A percentile compares a stretch with the other conserved stretches of the same genome.
Conservation (phyloP, 2,329 filamentous ascomycete genomes). For the Westerdykella aurantiaca region DNA sequence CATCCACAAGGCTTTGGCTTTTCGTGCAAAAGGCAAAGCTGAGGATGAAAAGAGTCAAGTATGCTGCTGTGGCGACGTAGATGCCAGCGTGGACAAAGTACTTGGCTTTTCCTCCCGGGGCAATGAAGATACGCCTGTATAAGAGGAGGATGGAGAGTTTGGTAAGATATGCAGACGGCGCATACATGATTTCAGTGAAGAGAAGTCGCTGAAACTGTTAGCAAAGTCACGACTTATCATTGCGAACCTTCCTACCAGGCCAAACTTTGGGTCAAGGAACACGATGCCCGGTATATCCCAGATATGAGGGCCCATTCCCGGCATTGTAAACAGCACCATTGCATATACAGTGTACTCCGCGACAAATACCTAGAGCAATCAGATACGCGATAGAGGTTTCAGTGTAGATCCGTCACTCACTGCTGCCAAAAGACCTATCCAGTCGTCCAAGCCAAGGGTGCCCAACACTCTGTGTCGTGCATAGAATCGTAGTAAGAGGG, state of each 20-base stretch:
- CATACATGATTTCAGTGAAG: not conserved
- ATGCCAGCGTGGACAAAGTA: not conserved
- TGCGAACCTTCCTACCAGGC: not conserved
- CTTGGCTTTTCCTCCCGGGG: not conserved
- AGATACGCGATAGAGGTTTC: too few species aligned
- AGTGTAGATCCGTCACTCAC: not conserved
- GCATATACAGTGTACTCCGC: too few species aligned
- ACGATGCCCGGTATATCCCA: not conserved
- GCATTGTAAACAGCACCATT: not conserved
- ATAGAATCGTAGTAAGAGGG: not conserved
- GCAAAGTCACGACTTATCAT: not conserved
- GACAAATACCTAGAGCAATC: too few species aligned
- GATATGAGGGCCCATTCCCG: not conserved
- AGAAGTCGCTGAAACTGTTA: not conserved
- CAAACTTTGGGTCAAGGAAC: not conserved
- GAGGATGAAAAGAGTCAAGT: not conserved
- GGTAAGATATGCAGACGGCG: not conserved
- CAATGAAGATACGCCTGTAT: not conserved
- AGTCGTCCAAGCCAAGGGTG: not conserved
- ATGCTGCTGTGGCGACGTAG: not conserved
- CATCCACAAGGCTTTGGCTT: not conserved
- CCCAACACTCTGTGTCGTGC: not conserved
- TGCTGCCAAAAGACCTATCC: not conserved
- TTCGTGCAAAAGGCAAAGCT: not conserved
- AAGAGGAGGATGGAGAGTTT: not conserved